Base-by-base conservation (phyloP, 2,329 filamentous ascomycete genomes). In the Delphinella strobiligena region DNA sequence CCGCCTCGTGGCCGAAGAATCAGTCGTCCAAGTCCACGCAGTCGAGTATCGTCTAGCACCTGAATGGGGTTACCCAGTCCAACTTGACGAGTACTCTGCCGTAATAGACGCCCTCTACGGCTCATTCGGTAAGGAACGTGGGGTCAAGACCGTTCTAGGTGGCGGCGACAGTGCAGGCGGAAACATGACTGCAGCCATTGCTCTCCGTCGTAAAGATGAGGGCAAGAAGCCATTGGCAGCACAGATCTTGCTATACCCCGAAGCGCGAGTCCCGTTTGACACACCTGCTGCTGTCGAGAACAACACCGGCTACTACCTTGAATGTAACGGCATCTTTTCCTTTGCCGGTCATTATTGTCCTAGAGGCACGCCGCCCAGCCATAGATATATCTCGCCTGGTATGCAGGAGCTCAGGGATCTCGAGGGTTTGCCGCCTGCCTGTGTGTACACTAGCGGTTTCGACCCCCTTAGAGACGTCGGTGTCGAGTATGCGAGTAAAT, bases 131-230 rank as follows among this genome's bases (percentile, higher is more conserved):
- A 43, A 39, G 10, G 41, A 44, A 7, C 49, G 51, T 1, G 55
- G 53, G 11, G 49, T 61, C 11, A 41, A 49, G 9, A 46, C 47
- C 19, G 49, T 61, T 3, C 48, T 56, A 5, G 54, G 55, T 5
- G 56, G 55, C 16, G 59, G 57, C 18, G 56, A 60, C 38, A 53
- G 48, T 19, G 56, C 55, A 4, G 58, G 56, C n/a, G 56, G 58
- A 2, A 60, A 59, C 40, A 56, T 61, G 56, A 59, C 59, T 2
- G 53, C 56, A 3, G 55, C 53, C 8, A 24, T 60, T 2, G 43
- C 45, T 2, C 43, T 62, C 16, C 49, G 55, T 3, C 45, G 49
- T 3, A 40, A 44, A 15, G 53, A 59, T 34, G 45, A 56, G 10
- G 47, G 46, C 10, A 49, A 53, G 32, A 47, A 46, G 35, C 41